phyloP scores from a whole-genome alignment of 192 early-diverging fungal species.

The Entophlyctis luteolus region DNA sequence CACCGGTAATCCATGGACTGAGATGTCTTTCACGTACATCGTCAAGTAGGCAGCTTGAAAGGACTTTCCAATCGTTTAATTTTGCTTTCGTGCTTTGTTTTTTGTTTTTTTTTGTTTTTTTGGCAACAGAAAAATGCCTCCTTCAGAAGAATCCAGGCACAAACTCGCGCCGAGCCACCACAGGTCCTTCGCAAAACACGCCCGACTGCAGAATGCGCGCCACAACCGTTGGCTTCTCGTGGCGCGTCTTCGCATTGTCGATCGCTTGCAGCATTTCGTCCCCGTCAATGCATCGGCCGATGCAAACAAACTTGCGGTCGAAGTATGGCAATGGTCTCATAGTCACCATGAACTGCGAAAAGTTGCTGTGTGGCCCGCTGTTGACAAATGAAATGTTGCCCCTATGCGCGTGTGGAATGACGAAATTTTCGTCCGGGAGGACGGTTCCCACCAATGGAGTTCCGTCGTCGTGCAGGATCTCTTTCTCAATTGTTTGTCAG shows the following conservation, averaged over 20 bases:
- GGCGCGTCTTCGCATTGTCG: slow-evolving; percentile 25
- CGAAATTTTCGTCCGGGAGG: slow-evolving; percentile 50
- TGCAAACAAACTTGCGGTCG: slow-evolving; percentile 46
- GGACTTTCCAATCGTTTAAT: too few relatives aligned
- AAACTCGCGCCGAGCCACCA: not conserved
- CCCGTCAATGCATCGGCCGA: slow-evolving; percentile 47
- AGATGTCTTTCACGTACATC: too few relatives aligned
- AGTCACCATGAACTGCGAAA: slow-evolving; percentile 44
- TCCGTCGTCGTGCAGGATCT: not conserved
- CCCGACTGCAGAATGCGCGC: slow-evolving; percentile 14
- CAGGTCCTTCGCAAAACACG: slow-evolving; percentile 11
- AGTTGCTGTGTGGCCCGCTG: slow-evolving; percentile 40
- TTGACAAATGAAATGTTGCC: slow-evolving; percentile 44
- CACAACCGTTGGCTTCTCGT: slow-evolving; percentile 34
- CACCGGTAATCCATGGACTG: too few relatives aligned
- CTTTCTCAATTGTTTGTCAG: not conserved
- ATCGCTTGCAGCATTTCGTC: slow-evolving; percentile 31
- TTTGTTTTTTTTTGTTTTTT: not conserved
- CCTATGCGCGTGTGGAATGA: slow-evolving; percentile 37
- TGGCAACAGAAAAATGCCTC: not conserved
- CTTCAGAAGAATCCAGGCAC: slow-evolving; percentile 11
- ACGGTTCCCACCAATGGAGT: not conserved
- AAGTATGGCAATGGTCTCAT: slow-evolving; percentile 42
- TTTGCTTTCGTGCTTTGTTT: too few relatives aligned
- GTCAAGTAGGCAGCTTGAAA: too few relatives aligned